phyloP scores from a whole-genome alignment of 2,329 filamentous ascomycete species.

The Paecilomyces variotii region DNA sequence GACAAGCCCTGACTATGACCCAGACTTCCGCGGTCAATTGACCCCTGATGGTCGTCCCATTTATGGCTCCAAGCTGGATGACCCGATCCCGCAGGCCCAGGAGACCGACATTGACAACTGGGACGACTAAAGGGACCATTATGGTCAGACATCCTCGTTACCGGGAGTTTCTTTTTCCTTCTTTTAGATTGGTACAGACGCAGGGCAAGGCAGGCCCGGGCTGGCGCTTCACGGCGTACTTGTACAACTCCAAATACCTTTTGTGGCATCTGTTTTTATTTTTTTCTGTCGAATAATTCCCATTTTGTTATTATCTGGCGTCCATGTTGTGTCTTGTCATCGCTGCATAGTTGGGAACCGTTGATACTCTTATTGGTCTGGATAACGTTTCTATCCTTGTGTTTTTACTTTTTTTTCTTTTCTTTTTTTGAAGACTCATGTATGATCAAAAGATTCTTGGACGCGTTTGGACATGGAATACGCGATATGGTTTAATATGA shows the following conservation, averaged over 20 bases:
- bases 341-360: not conserved
- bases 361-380: not conserved
- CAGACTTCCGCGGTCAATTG: conserved; percentile 36
- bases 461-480: not conserved
- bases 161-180: conserved; percentile 4
- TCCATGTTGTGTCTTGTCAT: not conserved
- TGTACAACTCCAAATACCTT: conserved; percentile 8
- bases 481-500: not conserved
- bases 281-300: conserved; percentile 1
- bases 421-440: not conserved
- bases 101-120: conserved; percentile 26
- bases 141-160: conserved; percentile 4
- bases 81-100: conserved; percentile 23
- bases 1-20: conserved; percentile 34
- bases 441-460: not conserved
- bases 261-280: not conserved
- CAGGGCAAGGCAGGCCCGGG: conserved; percentile 12
- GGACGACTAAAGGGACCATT: conserved; percentile 20
- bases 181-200: conserved; percentile 13
- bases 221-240: conserved; percentile 16
- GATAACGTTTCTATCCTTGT: not conserved
- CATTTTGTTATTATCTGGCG: not conserved
- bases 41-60: conserved; percentile 36
- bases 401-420: not conserved
- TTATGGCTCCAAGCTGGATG: conserved; percentile 27